Evolutionary conservation across 2,329 filamentous ascomycete genomes (phyloP), one percentile per base, ranked within the genome.

Genomic region (Monilinia fructigena): DNA sequence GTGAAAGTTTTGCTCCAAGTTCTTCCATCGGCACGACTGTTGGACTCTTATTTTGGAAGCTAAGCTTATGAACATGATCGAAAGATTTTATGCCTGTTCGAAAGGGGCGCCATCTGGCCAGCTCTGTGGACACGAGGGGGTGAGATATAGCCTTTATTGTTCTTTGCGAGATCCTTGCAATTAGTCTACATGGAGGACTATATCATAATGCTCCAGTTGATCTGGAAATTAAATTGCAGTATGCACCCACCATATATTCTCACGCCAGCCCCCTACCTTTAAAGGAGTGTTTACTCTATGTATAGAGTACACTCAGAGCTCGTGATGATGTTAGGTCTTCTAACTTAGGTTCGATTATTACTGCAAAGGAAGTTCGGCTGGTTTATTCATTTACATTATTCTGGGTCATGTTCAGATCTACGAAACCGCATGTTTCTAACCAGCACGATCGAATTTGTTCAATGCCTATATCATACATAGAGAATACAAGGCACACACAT

Each of bases 401-500:
- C 35, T 28, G 7, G n/a, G 31, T 0, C 20, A 38, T 50, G 12
- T 26, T 26, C 20, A 45, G n/a, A 50, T 60, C n/a, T 35, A 38
- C 26, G 31, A 20, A 50, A 38, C 45, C 23, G 28, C 28, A 20
- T 26, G 28, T 18, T 60, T 38, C 20, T 18, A 6, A 60, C 45
- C 38, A 48, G 58, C 28, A 38, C 18, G 20, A 20, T 60, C n/a
- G 31, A 26, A 23, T 20, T 26, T 60, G 14, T 35, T 38, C 20
- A 50, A 23, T 48, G 12, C 50, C 45, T 50, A 2, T 16, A 50
- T 38, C 28, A 12, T 60, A 18, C n/a, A 50, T 20, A 35, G n/a
- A 60, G 20, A 23, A 48, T 23, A 10, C 45, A 26, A n/a, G 26
- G 56, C 14, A 60, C 58, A 60, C 58, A 26, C 58, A 50, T n/a